Evolutionary conservation across 371 early-diverging fungal species (phyloP), one percentile per base, ranked within the genome.

Genomic region (Paraphysoderma sedebokerense): DNA sequence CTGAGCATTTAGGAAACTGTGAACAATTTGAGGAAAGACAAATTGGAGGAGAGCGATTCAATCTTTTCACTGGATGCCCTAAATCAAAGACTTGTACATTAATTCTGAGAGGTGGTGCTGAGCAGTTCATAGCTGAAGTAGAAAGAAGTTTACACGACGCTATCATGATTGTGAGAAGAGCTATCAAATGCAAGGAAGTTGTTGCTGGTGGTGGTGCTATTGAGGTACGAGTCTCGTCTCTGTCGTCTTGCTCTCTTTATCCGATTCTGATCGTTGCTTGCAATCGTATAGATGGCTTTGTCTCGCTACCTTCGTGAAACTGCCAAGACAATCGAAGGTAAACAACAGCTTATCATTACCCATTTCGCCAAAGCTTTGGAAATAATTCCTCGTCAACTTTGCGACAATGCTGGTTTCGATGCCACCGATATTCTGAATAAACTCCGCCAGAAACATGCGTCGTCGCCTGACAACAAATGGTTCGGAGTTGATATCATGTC

Each of bases 331-430:
- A 85, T 92, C 60, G 81, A 85, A 55, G 95, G 90, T 50, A 95
- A 95, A 67, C 92, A 91, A 68, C 93, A 93, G 67, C 76, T 98
- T 63, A 82, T 99, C 44, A 83, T 92, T 63, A 79, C 79, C 38
- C 93, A 98, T 1, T 89, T 91, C 63, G 96, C 98, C 44, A 90
- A 90, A 63, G 98, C 99, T 12, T 78, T 99, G 48, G 99, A 99
- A 69, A 81, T 95, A 28, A 96, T 99, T 55, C 99, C 99, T 12
- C 82, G 96, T 61, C 96, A 96, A 65, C 76, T 99, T 28, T 89
- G 93, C 65, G 91, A 91, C 65, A 99, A 99, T 67, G 98, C 99
- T 51, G 99, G 99, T 49, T 92, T 99, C 54, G 99, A 99, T 63
- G 85, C 98, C n/a, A 98, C 97, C 11, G 91, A 90, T 64, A 85